Base-by-base conservation (phyloP, 108 stramenopile species). In the Asterionellopsis glacialis region DNA sequence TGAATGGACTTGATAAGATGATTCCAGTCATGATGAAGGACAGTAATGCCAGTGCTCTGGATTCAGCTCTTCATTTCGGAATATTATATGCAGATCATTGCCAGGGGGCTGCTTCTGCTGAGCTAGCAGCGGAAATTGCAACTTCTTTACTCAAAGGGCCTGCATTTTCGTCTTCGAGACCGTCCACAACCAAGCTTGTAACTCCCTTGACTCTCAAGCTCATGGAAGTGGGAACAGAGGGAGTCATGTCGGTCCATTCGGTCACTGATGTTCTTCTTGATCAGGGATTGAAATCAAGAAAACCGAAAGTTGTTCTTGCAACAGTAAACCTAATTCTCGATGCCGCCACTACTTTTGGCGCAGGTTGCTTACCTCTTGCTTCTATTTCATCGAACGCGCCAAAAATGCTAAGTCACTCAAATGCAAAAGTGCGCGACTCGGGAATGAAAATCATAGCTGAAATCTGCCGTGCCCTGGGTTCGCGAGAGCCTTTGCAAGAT, bases 381-480 rank as follows among this genome's bases (percentile, higher is more conserved):
- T 60, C 67, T 1, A 61, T 94, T 23, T 61, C 64, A 16, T 26
- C 75, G 11, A 47, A 62, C 39, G 61, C 79, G 25, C 85, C 86
- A 33, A 81, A 82, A 51, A 70, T 91, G 14, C 53, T 87, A 11
- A 42, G 73, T 10, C 74, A 91, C 61, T 65, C 86, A 9, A 91
- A 91, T 75, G 85, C 73, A 21, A 76, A 81, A 38, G 81, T 89
- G 54, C 84, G 93, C 21, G 93, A 87, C 14, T 61, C 54, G 54
- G 90, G 85, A 15, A 63, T 94, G 26, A 75, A 84, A 19, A 76
- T 91, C 39, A 43, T 86, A 1, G 88, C 86, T 27, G 93, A 94
- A 71, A 67, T 91, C 15, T 91, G 93, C 61, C 70, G 90, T 19
- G 70, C 88, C n/a, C 56, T 94, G 21, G 87, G 82, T 18, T 87